Conservation (phyloP, 176 grass and related monocot species). For the Juncus effusus region DNA sequence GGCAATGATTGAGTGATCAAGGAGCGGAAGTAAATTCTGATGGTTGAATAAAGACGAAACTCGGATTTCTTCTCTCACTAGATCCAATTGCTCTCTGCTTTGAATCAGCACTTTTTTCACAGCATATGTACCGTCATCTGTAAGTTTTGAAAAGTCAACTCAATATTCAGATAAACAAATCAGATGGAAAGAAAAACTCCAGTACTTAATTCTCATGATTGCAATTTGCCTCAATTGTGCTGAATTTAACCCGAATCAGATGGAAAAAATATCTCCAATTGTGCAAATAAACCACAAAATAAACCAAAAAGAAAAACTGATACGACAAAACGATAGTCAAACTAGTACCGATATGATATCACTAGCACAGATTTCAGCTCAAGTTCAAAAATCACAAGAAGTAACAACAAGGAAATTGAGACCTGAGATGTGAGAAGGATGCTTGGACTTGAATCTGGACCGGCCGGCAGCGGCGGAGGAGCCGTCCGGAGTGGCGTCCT, state of each 20-base stretch:
- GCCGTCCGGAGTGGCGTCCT: conserved; percentile 43
- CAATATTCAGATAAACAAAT: neutral
- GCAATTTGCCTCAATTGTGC: too few relatives aligned
- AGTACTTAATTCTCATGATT: too few relatives aligned
- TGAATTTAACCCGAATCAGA: too few relatives aligned
- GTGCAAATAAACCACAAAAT: neutral
- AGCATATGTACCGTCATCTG: conserved; percentile 81
- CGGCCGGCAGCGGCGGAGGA: conserved; percentile 1
- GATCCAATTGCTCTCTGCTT: conserved; percentile 80
- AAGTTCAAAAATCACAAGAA: neutral
- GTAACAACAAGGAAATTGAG: neutral
- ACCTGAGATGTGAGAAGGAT: conserved; percentile 72
- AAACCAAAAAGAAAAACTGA: neutral
- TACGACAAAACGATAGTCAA: too few relatives aligned
- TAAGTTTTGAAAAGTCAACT: neutral
- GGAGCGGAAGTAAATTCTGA: conserved; percentile 76
- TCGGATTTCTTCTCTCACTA: conserved; percentile 88
- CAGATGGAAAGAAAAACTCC: neutral
- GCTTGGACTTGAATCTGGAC: conserved; percentile 20
- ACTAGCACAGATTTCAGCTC: neutral
- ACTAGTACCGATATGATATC: too few relatives aligned
- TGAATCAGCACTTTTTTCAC: conserved; percentile 94
- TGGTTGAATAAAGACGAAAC: conserved; percentile 77
- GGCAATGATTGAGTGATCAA: conserved; percentile 74
- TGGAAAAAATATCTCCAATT: too few relatives aligned